phyloP scores from a whole-genome alignment of 1,284 basidiomycete genomes.

The Blastosporella zonata region DNA sequence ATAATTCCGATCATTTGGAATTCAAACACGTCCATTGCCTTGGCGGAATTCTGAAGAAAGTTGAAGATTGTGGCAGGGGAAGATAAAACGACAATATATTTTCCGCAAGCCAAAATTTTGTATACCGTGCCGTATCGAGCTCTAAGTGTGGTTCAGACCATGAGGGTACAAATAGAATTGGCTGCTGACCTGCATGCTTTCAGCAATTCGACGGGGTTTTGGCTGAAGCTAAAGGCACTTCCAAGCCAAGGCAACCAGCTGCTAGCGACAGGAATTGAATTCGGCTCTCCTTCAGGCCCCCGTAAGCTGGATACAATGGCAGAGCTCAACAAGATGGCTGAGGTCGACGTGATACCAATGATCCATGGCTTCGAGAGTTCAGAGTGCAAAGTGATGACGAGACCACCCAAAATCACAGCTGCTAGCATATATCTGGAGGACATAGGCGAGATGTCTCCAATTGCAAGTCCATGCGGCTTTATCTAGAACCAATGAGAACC shows the following conservation, averaged over 20 bases:
- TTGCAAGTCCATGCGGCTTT: too few relatives aligned
- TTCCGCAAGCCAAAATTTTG: conserved; percentile 5
- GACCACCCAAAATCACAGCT: neutral
- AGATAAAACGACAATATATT: conserved; percentile 3
- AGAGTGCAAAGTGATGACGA: neutral
- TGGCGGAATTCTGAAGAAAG: conserved; percentile 8
- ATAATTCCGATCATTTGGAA: conserved; percentile 10
- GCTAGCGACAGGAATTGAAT: neutral
- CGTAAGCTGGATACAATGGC: neutral
- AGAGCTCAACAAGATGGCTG: neutral
- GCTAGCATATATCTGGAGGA: neutral
- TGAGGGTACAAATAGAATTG: neutral
- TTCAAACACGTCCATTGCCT: conserved; percentile 8
- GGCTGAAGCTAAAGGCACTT: conserved; percentile 1
- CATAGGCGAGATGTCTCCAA: neutral
- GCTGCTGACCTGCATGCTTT: neutral
- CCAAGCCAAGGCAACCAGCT: conserved; percentile 3
- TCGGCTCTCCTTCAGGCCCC: neutral
- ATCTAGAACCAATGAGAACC: too few relatives aligned
- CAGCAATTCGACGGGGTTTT: neutral
- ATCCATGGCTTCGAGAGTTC: neutral
- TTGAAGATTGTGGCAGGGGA: conserved; percentile 4
- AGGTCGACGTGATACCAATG: neutral
- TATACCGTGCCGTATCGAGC: conserved; percentile 5
- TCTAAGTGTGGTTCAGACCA: neutral